A percentile compares a stretch with the other conserved stretches of the same genome.
Evolutionary conservation across 306 rosid genomes (phyloP).

Genomic region (Sicyos baderoa): DNA sequence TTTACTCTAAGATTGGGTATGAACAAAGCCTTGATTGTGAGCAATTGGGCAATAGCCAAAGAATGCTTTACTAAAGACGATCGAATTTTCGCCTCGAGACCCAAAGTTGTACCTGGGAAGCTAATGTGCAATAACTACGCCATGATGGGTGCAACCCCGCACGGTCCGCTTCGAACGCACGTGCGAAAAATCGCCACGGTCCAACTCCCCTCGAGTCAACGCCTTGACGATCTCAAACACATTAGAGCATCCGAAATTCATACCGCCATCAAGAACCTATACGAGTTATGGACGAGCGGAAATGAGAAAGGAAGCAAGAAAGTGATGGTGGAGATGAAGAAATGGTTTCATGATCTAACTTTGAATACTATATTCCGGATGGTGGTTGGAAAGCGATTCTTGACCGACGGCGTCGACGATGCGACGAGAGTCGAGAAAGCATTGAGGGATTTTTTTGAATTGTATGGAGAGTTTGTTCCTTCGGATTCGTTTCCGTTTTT

Average conservation of each 20-base stretch:
- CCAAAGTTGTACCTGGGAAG: not conserved
- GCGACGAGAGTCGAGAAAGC: conserved; percentile 19
- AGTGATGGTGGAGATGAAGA: not conserved
- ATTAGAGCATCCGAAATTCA: conserved; percentile 23
- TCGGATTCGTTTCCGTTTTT: conserved; percentile 51
- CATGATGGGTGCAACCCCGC: conserved; percentile 4
- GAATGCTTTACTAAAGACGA: conserved; percentile 47
- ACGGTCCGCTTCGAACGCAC: not conserved
- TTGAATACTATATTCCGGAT: conserved; percentile 38
- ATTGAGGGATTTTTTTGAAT: conserved; percentile 34
- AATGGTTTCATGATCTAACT: conserved; percentile 29
- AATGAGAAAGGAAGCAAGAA: not conserved
- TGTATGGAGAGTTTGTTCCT: conserved; percentile 42
- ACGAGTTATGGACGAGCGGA: not conserved
- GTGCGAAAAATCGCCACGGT: not conserved
- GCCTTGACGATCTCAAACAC: no score
- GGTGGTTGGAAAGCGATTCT: conserved; percentile 16
- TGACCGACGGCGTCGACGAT: not conserved
- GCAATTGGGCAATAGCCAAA: conserved; percentile 37
- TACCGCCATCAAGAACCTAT: not conserved
- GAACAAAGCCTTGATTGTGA: conserved; percentile 27
- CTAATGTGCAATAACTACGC: not conserved
- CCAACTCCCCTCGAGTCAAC: conserved; percentile 38
- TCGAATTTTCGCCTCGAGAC: conserved; percentile 23
- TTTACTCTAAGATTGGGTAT: conserved; percentile 16